These are phyloP conservation scores for Monosporozyma unispora DNA, from an alignment of 805 yeast species.

Conservation along the genomic window DNA sequence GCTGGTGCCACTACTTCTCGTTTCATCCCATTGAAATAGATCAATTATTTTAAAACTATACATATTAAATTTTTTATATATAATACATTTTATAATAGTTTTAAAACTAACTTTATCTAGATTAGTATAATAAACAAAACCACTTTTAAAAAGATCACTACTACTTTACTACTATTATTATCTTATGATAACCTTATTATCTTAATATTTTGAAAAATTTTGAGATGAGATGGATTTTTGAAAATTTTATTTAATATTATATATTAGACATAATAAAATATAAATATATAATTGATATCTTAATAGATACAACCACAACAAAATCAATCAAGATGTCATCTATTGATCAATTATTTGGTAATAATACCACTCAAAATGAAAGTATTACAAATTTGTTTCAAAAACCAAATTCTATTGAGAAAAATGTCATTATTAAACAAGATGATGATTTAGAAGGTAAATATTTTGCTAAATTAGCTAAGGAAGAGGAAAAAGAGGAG, in stretches of 20 bases:
- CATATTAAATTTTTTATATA: background rate
- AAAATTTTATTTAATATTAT: background rate
- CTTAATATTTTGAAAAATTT: background rate
- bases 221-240: background rate
- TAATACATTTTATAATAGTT: background rate
- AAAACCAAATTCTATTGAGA: conserved; percentile 1
- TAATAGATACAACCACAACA: background rate
- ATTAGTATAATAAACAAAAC: background rate
- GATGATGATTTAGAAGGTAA: conserved; percentile 44
- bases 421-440: conserved; percentile 5
- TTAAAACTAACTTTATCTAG: background rate
- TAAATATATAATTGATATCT: background rate
- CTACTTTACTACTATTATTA: background rate
- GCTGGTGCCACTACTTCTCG: conserved; percentile 76
- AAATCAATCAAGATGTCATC: background rate
- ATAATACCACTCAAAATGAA: background rate
- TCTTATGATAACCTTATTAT: background rate
- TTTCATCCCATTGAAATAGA: conserved; percentile 64
- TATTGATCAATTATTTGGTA: conserved; percentile 26
- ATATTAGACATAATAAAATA: background rate
- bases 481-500: conserved; percentile 22
- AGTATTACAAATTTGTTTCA: background rate
- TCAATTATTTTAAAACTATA: background rate
- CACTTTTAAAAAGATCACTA: background rate
- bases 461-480: conserved; percentile 42